phyloP scores from a whole-genome alignment of 1,139 yeast species.

The Saccharomyces hybrid region DNA sequence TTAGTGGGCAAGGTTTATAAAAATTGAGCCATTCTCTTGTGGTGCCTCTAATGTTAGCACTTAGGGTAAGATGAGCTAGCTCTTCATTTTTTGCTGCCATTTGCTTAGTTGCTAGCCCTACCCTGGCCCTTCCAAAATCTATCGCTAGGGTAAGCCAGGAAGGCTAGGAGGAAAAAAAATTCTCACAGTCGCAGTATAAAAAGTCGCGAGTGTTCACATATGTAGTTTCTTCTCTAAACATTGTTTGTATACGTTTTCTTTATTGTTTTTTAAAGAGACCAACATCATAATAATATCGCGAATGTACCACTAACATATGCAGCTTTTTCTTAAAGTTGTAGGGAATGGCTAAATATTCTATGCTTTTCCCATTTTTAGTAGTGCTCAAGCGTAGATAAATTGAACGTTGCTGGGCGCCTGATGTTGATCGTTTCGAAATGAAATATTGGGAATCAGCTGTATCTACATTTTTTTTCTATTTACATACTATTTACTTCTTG shows the following conservation, averaged over 20 bases:
- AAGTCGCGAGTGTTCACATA: not conserved
- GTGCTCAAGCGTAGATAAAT: conserved; percentile 31
- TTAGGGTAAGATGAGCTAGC: not conserved
- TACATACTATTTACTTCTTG: not conserved
- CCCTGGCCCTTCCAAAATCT: not conserved
- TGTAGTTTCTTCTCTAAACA: not conserved
- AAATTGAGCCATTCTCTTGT: not conserved
- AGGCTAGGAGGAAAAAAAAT: not conserved
- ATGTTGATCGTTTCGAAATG: conserved; percentile 32
- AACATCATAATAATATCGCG: conserved; percentile 26
- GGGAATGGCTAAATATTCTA: conserved; percentile 13
- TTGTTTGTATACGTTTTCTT: not conserved
- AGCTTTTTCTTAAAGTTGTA: conserved; percentile 9
- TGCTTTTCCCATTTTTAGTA: conserved; percentile 20
- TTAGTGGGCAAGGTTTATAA: not conserved
- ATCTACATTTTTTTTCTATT: conserved; percentile 26
- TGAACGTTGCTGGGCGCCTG: conserved; percentile 42
- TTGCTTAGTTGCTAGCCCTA: not conserved
- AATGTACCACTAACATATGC: conserved; percentile 9
- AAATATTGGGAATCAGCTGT: conserved; percentile 39
- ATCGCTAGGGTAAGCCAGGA: not conserved
- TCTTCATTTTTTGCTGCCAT: not conserved
- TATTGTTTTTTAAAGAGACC: conserved; percentile 6
- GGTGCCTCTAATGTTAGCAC: not conserved
- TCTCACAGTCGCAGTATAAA: not conserved